phyloP scores from a whole-genome alignment of 371 early-diverging fungal species.

The Mucor mucedo region DNA sequence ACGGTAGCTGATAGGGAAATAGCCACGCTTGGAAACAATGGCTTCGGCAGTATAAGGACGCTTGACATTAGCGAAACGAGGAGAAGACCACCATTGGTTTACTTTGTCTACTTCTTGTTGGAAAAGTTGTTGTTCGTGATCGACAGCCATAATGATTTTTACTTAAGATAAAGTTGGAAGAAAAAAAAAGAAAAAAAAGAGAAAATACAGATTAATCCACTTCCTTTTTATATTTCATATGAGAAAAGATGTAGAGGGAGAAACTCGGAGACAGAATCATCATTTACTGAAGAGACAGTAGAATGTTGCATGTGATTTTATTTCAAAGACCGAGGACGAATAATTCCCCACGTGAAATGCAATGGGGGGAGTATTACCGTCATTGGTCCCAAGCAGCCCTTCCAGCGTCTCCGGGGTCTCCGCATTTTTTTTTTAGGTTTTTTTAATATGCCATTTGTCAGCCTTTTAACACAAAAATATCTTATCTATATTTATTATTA shows the following conservation, averaged over 20 bases:
- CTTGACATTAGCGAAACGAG: slow-evolving; percentile 82
- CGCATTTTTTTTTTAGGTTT: slow-evolving; percentile 1
- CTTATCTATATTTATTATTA: slow-evolving; percentile 22
- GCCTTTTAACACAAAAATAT: slow-evolving; percentile 16
- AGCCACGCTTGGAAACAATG: slow-evolving; percentile 92
- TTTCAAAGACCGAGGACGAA: slow-evolving; percentile 1
- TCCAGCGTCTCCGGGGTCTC: slow-evolving; percentile 23
- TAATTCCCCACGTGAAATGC: slow-evolving; percentile 28
- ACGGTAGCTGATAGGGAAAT: slow-evolving; percentile 48
- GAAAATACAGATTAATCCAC: neutral
- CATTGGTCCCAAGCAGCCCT: neutral
- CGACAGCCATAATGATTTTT: slow-evolving; percentile 23
- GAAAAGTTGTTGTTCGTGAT: slow-evolving; percentile 73
- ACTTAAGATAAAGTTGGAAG: neutral
- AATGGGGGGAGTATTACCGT: slow-evolving; percentile 5
- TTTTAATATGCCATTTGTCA: slow-evolving; percentile 24
- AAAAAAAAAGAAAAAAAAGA: slow-evolving; percentile 2
- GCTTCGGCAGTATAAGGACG: slow-evolving; percentile 94
- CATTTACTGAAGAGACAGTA: neutral
- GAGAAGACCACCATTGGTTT: slow-evolving; percentile 88
- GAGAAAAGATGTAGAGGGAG: neutral
- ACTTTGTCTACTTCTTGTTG: slow-evolving; percentile 81
- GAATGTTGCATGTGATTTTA: slow-evolving; percentile 20
- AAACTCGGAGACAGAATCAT: neutral
- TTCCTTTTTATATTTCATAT: slow-evolving; percentile 5